A percentile compares a stretch with the other conserved stretches of the same genome.
phyloP scores from a whole-genome alignment of 2,329 filamentous ascomycete genomes.

The Penicillium sp. region DNA sequence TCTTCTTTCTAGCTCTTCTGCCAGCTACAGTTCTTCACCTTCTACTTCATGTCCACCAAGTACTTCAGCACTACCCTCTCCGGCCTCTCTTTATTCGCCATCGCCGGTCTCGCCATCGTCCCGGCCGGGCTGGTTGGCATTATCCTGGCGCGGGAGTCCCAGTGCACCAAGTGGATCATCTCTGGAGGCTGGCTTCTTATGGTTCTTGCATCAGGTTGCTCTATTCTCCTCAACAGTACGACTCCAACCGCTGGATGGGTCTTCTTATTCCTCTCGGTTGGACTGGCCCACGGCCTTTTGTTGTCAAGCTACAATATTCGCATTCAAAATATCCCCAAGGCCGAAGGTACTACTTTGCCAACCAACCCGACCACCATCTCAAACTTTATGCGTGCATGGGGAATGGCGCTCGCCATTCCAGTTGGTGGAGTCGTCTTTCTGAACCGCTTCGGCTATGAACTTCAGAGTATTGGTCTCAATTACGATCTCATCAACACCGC shows the following conservation, averaged over 20 bases:
- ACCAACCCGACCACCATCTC: constrained; percentile 17
- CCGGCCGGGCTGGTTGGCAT: constrained; percentile 22
- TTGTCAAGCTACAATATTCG: constrained; percentile 42
- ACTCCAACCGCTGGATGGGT: constrained; percentile 39
- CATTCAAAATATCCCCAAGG: constrained; percentile 38
- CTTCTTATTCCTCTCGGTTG: constrained; percentile 38
- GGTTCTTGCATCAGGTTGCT: constrained; percentile 37
- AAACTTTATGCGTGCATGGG: constrained; percentile 33
- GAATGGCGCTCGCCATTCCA: constrained; percentile 47
- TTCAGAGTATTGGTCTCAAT: constrained; percentile 16
- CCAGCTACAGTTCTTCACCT: constrained; percentile 43
- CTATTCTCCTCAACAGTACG: constrained; percentile 34
- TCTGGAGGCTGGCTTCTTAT: constrained; percentile 44
- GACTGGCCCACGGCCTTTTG: constrained; percentile 45
- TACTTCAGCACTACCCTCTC: constrained; percentile 33
- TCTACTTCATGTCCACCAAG: constrained; percentile 43
- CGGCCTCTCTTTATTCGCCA: constrained; percentile 41
- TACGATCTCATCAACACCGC: constrained; percentile 13
- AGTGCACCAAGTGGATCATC: constrained; percentile 39
- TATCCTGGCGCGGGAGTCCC: constrained; percentile 14
- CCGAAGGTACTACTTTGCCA: constrained; percentile 40
- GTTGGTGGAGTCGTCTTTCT: constrained; percentile 42
- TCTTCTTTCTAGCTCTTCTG: constrained; percentile 37
- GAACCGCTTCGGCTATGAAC: constrained; percentile 36
- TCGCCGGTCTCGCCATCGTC: constrained; percentile 29